A percentile compares a stretch with the other conserved stretches of the same genome.
phyloP scores from a whole-genome alignment of 371 early-diverging fungal species.

The Rhizomucor miehei region DNA sequence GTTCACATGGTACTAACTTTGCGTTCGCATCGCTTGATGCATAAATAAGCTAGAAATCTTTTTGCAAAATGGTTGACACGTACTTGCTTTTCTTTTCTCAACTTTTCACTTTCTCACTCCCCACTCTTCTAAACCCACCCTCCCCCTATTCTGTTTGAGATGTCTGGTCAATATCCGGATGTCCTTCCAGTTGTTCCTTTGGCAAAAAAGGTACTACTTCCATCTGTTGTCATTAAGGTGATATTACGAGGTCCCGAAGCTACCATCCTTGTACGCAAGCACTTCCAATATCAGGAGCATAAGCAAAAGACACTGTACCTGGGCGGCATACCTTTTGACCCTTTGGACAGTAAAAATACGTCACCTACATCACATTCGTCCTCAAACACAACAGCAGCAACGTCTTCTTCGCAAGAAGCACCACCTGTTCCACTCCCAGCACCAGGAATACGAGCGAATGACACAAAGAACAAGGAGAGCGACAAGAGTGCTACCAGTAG shows the following conservation, averaged over 20 bases:
- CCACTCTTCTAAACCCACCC: not conserved
- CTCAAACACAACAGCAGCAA: not conserved
- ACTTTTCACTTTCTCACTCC: not conserved
- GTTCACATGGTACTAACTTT: too few relatives aligned
- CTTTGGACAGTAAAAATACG: not conserved
- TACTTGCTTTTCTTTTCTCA: not conserved
- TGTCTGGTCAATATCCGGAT: constrained; percentile 10
- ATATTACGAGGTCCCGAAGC: constrained; percentile 40
- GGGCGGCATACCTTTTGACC: constrained; percentile 26
- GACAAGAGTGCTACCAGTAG: too few relatives aligned
- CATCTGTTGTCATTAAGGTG: constrained; percentile 40
- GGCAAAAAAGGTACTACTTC: constrained; percentile 43
- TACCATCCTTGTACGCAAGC: constrained; percentile 22
- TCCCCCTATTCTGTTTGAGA: too few relatives aligned
- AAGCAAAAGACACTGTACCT: constrained; percentile 16
- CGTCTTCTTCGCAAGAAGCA: not conserved
- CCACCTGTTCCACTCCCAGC: too few relatives aligned
- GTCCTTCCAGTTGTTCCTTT: constrained; percentile 36
- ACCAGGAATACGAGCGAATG: too few relatives aligned
- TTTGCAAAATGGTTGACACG: too few relatives aligned
- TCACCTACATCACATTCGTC: not conserved
- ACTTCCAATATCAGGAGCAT: constrained; percentile 4
- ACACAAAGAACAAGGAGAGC: too few relatives aligned
- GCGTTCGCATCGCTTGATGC: too few relatives aligned
- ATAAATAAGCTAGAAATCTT: too few relatives aligned